Evolutionary conservation across 176 grass and related monocot genomes (phyloP).

Genomic region (Paspalum vaginatum): DNA sequence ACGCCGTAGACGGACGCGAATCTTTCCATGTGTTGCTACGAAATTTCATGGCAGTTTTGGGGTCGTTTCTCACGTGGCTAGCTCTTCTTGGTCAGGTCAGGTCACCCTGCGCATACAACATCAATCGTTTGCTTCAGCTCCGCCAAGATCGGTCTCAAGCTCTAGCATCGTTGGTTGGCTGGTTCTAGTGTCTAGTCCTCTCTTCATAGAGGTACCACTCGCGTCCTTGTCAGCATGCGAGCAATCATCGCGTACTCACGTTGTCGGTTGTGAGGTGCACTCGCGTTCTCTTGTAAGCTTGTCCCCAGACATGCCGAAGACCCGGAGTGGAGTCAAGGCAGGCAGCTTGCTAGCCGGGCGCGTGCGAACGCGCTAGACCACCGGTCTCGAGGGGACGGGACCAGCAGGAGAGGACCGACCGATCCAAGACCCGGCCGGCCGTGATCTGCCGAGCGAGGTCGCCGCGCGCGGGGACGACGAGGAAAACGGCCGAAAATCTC

Average conservation of each 20-base stretch:
- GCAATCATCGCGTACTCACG: background rate
- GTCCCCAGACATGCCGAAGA: no score
- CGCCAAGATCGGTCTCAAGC: background rate
- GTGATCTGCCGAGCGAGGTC: background rate
- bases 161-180: background rate
- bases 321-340: background rate
- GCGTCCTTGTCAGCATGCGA: background rate
- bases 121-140: background rate
- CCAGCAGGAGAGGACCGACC: background rate
- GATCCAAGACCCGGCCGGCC: background rate
- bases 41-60: background rate
- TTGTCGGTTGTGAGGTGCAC: no score
- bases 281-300: background rate
- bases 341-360: no score
- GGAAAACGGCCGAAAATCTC: background rate
- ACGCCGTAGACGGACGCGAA: no score
- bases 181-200: no score
- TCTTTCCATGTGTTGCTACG: no score
- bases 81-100: no score
- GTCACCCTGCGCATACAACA: no score
- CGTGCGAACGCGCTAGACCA: conserved; percentile 3
- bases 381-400: background rate
- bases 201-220: background rate
- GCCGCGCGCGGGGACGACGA: background rate
- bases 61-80: background rate